Evolutionary conservation across 1,139 yeast genomes (phyloP).

Genomic region (Candida sanyaensis): DNA sequence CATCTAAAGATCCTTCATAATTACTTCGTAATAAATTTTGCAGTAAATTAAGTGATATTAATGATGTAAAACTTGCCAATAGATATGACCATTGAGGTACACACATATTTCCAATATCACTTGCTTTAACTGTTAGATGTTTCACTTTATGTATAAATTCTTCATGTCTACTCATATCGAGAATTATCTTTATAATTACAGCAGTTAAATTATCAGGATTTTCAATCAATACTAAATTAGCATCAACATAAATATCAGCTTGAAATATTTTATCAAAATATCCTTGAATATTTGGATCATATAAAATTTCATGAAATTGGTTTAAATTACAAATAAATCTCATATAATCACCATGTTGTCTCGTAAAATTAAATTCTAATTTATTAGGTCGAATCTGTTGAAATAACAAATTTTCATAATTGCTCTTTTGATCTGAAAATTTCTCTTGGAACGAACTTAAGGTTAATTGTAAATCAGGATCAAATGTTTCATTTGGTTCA

Average conservation of each 20-base stretch:
- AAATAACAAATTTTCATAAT: conserved; percentile 17
- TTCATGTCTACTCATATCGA: conserved; percentile 12
- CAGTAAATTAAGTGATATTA: conserved; percentile 26
- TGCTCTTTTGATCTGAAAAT: conserved; percentile 2
- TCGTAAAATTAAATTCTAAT: conserved; percentile 28
- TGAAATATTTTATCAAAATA: conserved; percentile 24
- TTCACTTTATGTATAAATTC: conserved; percentile 21
- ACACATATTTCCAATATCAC: conserved; percentile 41
- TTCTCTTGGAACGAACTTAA: conserved; percentile 12
- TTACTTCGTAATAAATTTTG: conserved; percentile 27
- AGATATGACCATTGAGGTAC: conserved; percentile 36
- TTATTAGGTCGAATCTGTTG: conserved; percentile 24
- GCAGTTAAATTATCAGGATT: conserved; percentile 17
- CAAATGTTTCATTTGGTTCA: conserved; percentile 10
- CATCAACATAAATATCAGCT: conserved; percentile 28
- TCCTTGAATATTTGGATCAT: conserved; percentile 8
- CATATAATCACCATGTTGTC: conserved; percentile 31
- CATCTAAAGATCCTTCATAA: conserved; percentile 20
- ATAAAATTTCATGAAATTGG: conserved; percentile 22
- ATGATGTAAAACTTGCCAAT: conserved; percentile 25
- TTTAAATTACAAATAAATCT: conserved; percentile 27
- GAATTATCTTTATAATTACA: conserved; percentile 14
- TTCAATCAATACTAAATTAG: conserved; percentile 23
- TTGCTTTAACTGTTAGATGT: conserved; percentile 27
- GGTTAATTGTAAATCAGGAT: conserved; percentile 14